Evolutionary conservation across 164 flowering plant genomes (phyloP), one percentile per base, ranked within the genome.

Genomic region (Dillenia suffruticosa): DNA sequence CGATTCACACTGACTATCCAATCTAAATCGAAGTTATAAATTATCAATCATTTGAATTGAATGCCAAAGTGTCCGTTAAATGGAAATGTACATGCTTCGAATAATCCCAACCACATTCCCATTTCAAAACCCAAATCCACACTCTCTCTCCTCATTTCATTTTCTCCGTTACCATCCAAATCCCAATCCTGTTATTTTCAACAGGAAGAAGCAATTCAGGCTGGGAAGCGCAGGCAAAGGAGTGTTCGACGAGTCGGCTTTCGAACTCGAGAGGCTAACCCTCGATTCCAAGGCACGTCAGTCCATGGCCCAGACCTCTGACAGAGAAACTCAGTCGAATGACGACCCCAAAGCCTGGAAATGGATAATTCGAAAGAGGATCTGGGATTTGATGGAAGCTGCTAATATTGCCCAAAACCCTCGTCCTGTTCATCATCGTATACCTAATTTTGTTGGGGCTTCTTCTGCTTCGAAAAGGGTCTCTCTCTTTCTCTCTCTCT

Each of bases 331-430:
- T 16, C 51, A 48, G 16, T 45, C 56, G 59, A 72, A 64, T 2
- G 78, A 70, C 2, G 85, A 85, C 59, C 82, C 88, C 16, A 87
- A 74, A 66, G 93, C 97, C 11, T 91, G 97, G 97, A 91, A 91
- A 74, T 91, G 97, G 96, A 76, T 44, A 19, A 88, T 88, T 43
- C 71, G 97, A 14, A 91, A 91, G 76, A 79, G 89, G 75, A 74
- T 91, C 52, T 91, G 97, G 97, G 90, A 87, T 68, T 53, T 82
- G 49, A 88, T 91, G 96, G 97, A 91, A 70, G 80, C 82, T 12
- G 75, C 66, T 45, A 85, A 87, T 56, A 74, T 88, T 40, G 97
- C 93, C 5, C 88, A 80, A 58, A 82, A 87, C 60, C 96, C 97
- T 49, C 79, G 97, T 9, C 92, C 97, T 46, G 97, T 91, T 73